Base-by-base conservation (phyloP, 768 basidiomycete genomes). In the Tulasnella calospora region DNA sequence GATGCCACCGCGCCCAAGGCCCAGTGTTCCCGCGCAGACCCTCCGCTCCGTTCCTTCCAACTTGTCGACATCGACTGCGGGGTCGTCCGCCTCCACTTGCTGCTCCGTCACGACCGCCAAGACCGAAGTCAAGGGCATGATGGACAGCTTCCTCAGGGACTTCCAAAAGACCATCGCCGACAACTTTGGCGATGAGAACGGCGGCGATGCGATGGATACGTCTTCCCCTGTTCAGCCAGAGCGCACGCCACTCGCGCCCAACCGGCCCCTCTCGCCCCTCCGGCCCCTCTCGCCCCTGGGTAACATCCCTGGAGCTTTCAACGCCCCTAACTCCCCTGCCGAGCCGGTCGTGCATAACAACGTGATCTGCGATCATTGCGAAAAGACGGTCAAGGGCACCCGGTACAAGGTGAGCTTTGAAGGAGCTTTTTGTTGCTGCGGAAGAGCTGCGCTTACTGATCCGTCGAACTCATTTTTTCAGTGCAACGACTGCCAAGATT, bases 111-210 rank as follows among this genome's bases (percentile, higher is more conserved):
- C 86, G 1, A 84, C 87, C 75, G 86, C 85, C 72, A 91, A 87
- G 82, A 83, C 82, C 51, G 90, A 91, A 75, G 83, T 92, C 9
- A 84, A 86, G 76, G 73, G 80, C 1, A 82, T 91, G 41, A 80
- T 92, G 51, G 80, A 83, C 71, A 84, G 84, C n/a, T 91, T 92
- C 82, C 87, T 90, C 81, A 80, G 82, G 13, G 87, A 90, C 76
- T 83, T 92, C n/a, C 86, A 89, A 51, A 84, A 83, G 19, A 84
- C 88, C 78, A 81, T 91, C 35, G 81, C 81, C 30, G 82, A 80
- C 76, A 84, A 85, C 0, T 85, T 88, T 73, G 85, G 85, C 41
- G 80, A 83, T 36, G 80, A 82, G 2, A 75, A 80, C 74, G 27
- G 69, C 78, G 38, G 33, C 51, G 74, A 76, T 17, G 73, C 35